Evolutionary conservation across 345 rosid genomes (phyloP).

Genomic region (Bruguiera sexangula): DNA sequence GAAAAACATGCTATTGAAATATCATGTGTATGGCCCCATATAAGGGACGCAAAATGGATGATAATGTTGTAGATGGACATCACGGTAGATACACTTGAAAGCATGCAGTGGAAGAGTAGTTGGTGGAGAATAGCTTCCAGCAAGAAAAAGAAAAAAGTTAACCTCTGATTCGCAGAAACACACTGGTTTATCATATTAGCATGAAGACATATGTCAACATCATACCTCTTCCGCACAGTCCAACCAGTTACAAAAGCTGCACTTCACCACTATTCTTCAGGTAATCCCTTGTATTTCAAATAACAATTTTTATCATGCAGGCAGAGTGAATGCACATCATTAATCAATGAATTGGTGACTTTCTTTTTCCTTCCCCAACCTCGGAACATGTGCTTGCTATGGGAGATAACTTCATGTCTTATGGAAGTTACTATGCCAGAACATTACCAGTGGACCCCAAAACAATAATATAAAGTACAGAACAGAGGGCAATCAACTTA

Average conservation of each 20-base stretch:
- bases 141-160: not conserved
- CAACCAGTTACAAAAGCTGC: not conserved
- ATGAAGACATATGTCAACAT: not conserved
- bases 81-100: not conserved
- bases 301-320: not conserved
- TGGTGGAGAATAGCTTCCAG: not conserved
- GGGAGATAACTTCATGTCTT: not conserved
- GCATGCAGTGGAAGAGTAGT: not conserved
- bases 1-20: not conserved
- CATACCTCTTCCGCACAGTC: not conserved
- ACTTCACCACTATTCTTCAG: not conserved
- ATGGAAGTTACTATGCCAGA: not conserved
- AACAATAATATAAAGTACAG: not conserved
- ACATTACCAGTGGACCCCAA: not conserved
- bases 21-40: not conserved
- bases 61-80: not conserved
- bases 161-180: not conserved
- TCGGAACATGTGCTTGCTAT: no score
- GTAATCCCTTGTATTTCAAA: not conserved
- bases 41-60: not conserved
- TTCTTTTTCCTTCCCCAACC: no score
- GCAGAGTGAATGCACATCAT: not conserved
- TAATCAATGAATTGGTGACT: not conserved
- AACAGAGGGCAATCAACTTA: not conserved
- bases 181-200: not conserved